Conservation (phyloP, 306 rosid genomes). For the Corylus americana region DNA sequence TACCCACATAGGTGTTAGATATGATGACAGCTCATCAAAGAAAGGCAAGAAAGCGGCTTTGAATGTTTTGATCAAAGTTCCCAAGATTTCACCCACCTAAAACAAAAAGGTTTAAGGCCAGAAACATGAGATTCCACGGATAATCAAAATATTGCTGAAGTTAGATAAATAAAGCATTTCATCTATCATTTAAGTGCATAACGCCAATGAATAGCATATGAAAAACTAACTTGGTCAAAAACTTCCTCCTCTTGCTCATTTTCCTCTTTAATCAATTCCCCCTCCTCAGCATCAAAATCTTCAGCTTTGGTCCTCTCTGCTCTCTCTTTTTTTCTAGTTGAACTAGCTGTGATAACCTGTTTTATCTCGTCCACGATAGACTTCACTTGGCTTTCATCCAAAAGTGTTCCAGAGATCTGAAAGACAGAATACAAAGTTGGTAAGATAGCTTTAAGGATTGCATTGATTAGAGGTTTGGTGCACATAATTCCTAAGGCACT, state of each 20-base stretch:
- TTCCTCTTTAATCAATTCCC: slow-evolving; percentile 91
- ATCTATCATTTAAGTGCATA: background rate
- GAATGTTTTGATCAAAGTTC: slow-evolving; percentile 95
- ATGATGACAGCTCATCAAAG: slow-evolving; percentile 87
- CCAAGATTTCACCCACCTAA: slow-evolving; percentile 98
- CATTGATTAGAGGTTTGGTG: background rate
- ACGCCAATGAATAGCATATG: background rate
- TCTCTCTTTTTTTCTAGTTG: slow-evolving; percentile 88
- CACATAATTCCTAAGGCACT: too few relatives aligned
- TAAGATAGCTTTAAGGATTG: slow-evolving; percentile 7
- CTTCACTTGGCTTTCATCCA: slow-evolving; percentile 86
- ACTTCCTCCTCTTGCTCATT: slow-evolving; percentile 99
- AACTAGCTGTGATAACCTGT: slow-evolving; percentile 91
- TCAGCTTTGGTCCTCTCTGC: slow-evolving; percentile 87
- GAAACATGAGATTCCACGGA: background rate
- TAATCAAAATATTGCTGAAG: background rate
- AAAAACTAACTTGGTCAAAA: slow-evolving; percentile 86
- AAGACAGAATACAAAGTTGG: slow-evolving; percentile 23
- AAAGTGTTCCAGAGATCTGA: slow-evolving; percentile 82
- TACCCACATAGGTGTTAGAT: slow-evolving; percentile 99
- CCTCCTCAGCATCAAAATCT: slow-evolving; percentile 96
- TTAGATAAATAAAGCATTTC: background rate
- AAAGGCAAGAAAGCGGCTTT: slow-evolving; percentile 93
- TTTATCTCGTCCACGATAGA: slow-evolving; percentile 89
- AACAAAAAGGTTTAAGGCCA: background rate